phyloP scores from a whole-genome alignment of 106 monocot genomes.

The Dactylorhiza incarnata region DNA sequence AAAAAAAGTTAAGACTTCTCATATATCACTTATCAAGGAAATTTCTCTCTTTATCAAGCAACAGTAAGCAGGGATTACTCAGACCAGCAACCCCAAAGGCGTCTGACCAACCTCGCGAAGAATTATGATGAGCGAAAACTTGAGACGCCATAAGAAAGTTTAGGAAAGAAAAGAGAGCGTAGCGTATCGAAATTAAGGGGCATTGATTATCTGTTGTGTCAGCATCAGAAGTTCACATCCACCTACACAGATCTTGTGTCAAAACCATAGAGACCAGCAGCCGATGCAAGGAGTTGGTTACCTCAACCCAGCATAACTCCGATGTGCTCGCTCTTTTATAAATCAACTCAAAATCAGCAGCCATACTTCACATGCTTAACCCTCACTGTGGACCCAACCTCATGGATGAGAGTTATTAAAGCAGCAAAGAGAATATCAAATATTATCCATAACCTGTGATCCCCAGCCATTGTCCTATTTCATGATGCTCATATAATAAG shows the following conservation, averaged over 20 bases:
- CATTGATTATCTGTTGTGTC: not conserved
- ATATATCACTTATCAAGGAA: not conserved
- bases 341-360: not conserved
- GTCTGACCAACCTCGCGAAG: not conserved
- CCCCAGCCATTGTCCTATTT: conserved; percentile 7
- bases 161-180: not conserved
- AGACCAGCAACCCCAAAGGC: not conserved
- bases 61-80: not conserved
- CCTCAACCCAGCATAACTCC: not conserved
- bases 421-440: not conserved
- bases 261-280: not conserved
- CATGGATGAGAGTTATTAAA: not conserved
- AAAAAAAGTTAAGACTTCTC: not conserved
- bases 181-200: no score
- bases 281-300: not conserved
- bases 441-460: conserved; percentile 3
- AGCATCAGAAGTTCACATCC: not conserved
- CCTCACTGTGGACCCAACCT: not conserved
- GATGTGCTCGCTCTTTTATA: not conserved
- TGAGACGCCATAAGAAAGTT: not conserved
- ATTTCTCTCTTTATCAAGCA: not conserved
- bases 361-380: not conserved
- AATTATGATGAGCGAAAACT: not conserved
- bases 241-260: not conserved
- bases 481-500: conserved; percentile 3